phyloP scores from a whole-genome alignment of 352 stramenopile genomes.

The Pythium rishiriense region DNA sequence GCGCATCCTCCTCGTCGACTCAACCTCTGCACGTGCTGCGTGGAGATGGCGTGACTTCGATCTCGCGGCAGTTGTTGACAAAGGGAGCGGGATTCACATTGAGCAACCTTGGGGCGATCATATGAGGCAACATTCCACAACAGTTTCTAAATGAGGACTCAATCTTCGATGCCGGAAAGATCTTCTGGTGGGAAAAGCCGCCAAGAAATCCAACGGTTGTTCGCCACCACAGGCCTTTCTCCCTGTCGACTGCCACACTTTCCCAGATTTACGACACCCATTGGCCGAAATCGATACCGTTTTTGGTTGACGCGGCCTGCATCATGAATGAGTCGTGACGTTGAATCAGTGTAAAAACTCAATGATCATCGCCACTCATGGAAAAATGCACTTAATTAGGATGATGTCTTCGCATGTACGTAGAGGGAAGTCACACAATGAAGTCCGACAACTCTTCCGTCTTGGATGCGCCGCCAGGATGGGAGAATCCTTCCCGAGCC shows the following conservation, averaged over 20 bases:
- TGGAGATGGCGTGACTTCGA: slow-evolving; percentile 15
- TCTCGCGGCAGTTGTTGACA: slow-evolving; percentile 18
- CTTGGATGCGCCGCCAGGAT: not conserved
- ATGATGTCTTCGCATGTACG: too few relatives aligned
- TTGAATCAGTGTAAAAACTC: not conserved
- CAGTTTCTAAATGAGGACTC: not conserved
- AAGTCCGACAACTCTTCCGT: not conserved
- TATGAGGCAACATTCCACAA: too few relatives aligned
- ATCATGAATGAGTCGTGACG: slow-evolving; percentile 5
- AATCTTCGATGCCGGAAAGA: not conserved
- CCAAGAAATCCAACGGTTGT: not conserved
- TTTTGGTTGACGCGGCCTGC: slow-evolving; percentile 3
- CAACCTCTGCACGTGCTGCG: not conserved
- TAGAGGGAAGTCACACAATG: too few relatives aligned
- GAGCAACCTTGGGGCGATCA: not conserved
- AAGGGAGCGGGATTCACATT: not conserved
- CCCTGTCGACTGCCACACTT: not conserved
- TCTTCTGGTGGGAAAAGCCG: slow-evolving; percentile 3
- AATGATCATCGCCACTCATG: not conserved
- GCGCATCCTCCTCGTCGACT: not conserved
- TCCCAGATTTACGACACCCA: not conserved
- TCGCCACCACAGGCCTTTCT: slow-evolving; percentile 5
- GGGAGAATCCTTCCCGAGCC: not conserved
- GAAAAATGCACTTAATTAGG: too few relatives aligned
- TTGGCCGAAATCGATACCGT: slow-evolving; percentile 8